These are phyloP conservation scores for Clonostachys chloroleuca DNA, from an alignment of 2,329 filamentous ascomycete species.

Conservation along the genomic window DNA sequence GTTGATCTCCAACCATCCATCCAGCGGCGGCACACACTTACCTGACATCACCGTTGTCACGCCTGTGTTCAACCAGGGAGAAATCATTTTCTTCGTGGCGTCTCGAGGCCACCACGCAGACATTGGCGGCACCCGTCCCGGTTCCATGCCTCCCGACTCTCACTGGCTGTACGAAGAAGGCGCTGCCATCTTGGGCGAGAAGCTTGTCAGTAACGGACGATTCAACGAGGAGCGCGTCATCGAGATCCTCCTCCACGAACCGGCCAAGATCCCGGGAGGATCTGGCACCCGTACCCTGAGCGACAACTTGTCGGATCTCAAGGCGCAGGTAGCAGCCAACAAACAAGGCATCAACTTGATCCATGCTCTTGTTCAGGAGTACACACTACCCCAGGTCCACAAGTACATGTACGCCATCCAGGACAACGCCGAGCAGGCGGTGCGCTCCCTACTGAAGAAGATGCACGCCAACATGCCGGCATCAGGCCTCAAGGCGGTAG, in stretches of 20 bases:
- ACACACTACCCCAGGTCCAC: conserved; percentile 50
- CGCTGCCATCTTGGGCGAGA: conserved; percentile 27
- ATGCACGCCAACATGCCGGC: conserved; percentile 38
- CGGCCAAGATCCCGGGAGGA: conserved; percentile 7
- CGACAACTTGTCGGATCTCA: conserved; percentile 82
- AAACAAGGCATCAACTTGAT: conserved; percentile 80
- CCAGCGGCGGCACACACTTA: conserved; percentile 29
- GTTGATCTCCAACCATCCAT: conserved; percentile 30
- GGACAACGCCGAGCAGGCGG: conserved; percentile 71
- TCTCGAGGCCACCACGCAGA: conserved; percentile 31
- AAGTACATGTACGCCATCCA: conserved; percentile 78
- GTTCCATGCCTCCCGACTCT: conserved; percentile 33
- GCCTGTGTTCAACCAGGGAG: conserved; percentile 23
- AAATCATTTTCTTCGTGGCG: conserved; percentile 30
- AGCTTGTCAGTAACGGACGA: conserved; percentile 24
- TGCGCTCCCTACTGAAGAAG: conserved; percentile 67
- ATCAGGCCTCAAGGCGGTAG: conserved; percentile 21
- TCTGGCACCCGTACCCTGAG: conserved; percentile 66
- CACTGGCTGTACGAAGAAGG: conserved; percentile 37
- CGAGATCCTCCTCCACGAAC: too few species aligned
- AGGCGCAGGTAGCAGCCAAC: conserved; percentile 82
- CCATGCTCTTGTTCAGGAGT: conserved; percentile 68
- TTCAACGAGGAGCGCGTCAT: conserved; percentile 21
- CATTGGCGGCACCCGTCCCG: conserved; percentile 28
- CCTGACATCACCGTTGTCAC: conserved; percentile 35